A percentile compares a stretch with the other conserved stretches of the same genome.
Evolutionary conservation across 2,329 filamentous ascomycete species (phyloP).

Genomic region (Parastagonospora avenae): DNA sequence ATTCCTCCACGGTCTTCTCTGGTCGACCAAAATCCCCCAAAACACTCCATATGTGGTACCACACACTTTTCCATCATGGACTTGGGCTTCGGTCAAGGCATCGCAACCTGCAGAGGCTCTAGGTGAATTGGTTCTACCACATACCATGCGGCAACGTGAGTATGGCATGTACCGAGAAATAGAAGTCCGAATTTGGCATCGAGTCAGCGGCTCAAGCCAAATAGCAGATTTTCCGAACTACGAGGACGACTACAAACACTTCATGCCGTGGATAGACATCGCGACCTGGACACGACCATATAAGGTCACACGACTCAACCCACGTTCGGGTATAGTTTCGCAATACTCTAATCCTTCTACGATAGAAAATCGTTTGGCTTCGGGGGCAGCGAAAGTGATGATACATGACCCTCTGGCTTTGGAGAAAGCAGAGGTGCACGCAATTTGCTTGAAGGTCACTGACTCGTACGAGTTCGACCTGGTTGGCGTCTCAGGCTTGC

Average conservation of each 20-base stretch:
- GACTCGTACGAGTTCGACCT: neutral
- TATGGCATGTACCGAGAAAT: no score
- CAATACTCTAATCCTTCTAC: no score
- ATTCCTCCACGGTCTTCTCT: neutral
- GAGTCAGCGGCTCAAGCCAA: neutral
- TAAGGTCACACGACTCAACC: no score
- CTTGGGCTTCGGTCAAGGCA: neutral
- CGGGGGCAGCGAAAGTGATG: neutral
- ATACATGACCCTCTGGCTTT: neutral
- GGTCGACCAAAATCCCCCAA: neutral
- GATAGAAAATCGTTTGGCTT: no score
- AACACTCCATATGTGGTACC: neutral
- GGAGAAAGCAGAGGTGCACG: neutral
- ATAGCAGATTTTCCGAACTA: neutral
- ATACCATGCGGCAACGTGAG: no score
- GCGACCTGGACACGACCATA: neutral
- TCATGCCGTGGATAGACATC: slow-evolving; percentile 1
- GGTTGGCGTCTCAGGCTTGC: neutral
- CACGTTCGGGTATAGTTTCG: no score
- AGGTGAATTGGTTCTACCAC: no score
- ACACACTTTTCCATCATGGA: neutral
- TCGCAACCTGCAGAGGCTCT: no score
- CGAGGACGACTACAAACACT: neutral
- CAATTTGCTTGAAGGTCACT: neutral
- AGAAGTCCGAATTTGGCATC: neutral